phyloP scores from a whole-genome alignment of 2,329 filamentous ascomycete genomes.

The Exophiala oligosperma region DNA sequence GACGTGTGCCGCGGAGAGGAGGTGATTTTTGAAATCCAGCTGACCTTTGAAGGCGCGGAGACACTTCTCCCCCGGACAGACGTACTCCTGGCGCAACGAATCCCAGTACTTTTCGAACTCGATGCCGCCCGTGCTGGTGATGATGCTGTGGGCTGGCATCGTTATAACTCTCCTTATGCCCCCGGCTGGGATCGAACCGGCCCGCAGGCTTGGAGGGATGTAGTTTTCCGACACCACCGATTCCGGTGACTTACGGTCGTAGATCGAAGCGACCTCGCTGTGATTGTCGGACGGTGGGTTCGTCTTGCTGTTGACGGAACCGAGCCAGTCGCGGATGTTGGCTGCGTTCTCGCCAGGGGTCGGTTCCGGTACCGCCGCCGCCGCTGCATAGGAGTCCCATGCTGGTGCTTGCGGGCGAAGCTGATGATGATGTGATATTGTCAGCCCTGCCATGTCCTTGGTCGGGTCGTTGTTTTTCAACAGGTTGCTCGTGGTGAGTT shows the following conservation, averaged over 20 bases:
- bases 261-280: slow-evolving; percentile 18
- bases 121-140: slow-evolving; percentile 15
- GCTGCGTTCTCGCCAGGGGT: neutral
- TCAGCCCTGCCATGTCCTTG: slow-evolving; percentile 4
- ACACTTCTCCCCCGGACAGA: slow-evolving; percentile 36
- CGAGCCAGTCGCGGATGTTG: slow-evolving; percentile 13
- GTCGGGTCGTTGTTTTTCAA: slow-evolving; percentile 4
- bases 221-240: slow-evolving; percentile 6
- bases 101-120: slow-evolving; percentile 37
- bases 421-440: neutral
- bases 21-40: slow-evolving; percentile 36
- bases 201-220: slow-evolving; percentile 1
- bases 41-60: slow-evolving; percentile 29
- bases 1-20: slow-evolving; percentile 32
- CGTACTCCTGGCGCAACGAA: slow-evolving; percentile 32
- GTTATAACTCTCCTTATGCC: slow-evolving; percentile 8
- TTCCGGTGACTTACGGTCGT: slow-evolving; percentile 10
- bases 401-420: neutral
- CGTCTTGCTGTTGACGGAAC: neutral
- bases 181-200: neutral
- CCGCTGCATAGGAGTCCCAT: neutral
- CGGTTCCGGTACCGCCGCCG: neutral
- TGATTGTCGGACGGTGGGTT: slow-evolving; percentile 9
- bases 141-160: slow-evolving; percentile 16
- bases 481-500: slow-evolving; percentile 7